Conservation (phyloP, 2,329 filamentous ascomycete species). For the Sarocladiaceae sp. region DNA sequence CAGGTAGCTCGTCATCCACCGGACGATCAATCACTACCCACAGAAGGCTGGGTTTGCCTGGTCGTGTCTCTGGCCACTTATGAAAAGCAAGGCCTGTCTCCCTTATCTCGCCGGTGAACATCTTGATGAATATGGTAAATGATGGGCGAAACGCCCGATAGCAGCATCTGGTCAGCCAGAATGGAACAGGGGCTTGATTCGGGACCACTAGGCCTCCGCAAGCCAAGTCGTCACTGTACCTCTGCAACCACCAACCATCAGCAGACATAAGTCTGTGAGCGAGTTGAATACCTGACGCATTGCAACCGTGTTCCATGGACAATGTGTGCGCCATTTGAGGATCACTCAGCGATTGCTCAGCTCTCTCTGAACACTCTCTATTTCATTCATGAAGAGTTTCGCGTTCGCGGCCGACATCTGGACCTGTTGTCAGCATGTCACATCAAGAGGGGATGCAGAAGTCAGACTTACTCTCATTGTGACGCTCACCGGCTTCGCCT, state of each 20-base stretch:
- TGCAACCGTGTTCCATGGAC: background rate
- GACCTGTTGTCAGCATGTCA: background rate
- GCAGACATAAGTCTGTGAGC: background rate
- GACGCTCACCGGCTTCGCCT: constrained; percentile 52
- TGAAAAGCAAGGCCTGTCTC: background rate
- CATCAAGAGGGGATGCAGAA: background rate
- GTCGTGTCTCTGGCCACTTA: no score
- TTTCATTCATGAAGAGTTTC: constrained; percentile 46
- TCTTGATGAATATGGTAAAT: background rate
- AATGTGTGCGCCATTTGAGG: no score
- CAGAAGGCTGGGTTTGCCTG: no score
- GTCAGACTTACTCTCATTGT: constrained; percentile 55
- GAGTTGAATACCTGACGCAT: background rate
- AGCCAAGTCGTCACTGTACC: background rate
- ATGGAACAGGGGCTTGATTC: no score
- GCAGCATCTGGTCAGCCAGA: no score
- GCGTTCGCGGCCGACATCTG: constrained; percentile 52
- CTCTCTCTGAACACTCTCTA: constrained; percentile 46
- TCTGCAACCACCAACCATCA: background rate
- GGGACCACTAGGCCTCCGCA: no score
- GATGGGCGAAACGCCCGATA: no score
- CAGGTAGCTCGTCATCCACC: background rate
- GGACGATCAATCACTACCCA: no score
- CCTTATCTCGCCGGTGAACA: background rate
- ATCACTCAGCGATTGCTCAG: constrained; percentile 27